Evolutionary conservation across 768 basidiomycete species (phyloP).

Genomic region (Asterophora parasitica): DNA sequence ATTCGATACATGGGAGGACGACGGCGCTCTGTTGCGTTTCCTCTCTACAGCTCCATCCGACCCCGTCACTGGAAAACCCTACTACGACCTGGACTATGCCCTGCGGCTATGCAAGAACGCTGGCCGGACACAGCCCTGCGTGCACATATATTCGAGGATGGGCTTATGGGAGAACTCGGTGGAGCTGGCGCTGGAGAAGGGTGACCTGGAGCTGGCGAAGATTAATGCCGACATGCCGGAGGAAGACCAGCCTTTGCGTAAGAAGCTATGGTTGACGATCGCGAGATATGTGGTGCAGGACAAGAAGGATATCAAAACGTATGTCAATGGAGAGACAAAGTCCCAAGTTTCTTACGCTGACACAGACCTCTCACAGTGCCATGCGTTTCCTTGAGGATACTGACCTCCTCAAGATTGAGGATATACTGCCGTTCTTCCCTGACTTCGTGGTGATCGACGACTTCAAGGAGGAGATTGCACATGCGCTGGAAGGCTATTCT

Average conservation of each 20-base stretch:
- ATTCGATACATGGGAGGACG: constrained; percentile 44
- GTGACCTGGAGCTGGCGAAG: constrained; percentile 92
- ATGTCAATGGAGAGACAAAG: constrained; percentile 32
- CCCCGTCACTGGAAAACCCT: constrained; percentile 79
- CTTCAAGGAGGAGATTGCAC: constrained; percentile 98
- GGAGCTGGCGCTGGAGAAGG: constrained; percentile 89
- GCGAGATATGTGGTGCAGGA: constrained; percentile 98
- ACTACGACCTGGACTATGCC: constrained; percentile 97
- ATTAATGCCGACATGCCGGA: constrained; percentile 93
- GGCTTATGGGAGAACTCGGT: constrained; percentile 95
- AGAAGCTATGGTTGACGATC: constrained; percentile 97
- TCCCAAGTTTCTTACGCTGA: constrained; percentile 1
- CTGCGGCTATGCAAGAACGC: constrained; percentile 84
- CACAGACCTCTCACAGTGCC: constrained; percentile 50
- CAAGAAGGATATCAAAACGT: constrained; percentile 98
- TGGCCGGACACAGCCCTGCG: constrained; percentile 80
- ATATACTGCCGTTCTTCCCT: constrained; percentile 98
- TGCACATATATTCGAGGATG: constrained; percentile 97
- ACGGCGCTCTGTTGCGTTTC: constrained; percentile 77
- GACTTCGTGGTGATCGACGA: constrained; percentile 99
- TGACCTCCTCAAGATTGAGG: constrained; percentile 93
- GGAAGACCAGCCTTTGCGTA: constrained; percentile 79
- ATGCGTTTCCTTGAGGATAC: constrained; percentile 97
- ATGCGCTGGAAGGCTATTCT: constrained; percentile 91
- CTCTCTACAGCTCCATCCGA: constrained; percentile 77